These are phyloP conservation scores for Eucalyptus curtisii DNA, from an alignment of 345 rosid genomes.

Conservation along the genomic window DNA sequence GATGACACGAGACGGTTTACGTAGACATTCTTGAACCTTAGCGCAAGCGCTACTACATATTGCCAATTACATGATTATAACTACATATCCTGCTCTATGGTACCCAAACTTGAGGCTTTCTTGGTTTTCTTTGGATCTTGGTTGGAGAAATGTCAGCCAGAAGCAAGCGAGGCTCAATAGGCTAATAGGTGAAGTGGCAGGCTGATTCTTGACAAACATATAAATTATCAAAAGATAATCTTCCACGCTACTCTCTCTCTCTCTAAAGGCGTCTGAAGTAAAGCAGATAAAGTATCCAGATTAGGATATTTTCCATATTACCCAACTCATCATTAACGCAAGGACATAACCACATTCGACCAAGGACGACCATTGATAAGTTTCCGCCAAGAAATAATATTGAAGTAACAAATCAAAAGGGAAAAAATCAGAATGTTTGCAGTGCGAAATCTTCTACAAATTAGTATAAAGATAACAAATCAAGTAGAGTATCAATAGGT, in stretches of 20 bases:
- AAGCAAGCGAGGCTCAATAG: neutral
- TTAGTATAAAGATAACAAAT: too few species aligned
- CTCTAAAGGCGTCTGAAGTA: neutral
- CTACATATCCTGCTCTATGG: neutral
- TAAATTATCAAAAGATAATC: fast-evolving
- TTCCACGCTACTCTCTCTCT: neutral
- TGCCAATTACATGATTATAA: neutral
- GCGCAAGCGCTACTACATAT: neutral
- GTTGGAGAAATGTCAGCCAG: neutral
- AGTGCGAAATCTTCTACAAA: too few species aligned
- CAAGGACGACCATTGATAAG: neutral
- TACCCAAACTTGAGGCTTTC: neutral
- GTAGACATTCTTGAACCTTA: neutral
- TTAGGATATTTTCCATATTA: neutral
- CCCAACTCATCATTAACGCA: neutral
- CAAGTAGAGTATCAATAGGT: too few species aligned
- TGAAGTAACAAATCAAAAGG: too few species aligned
- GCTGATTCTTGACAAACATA: neutral
- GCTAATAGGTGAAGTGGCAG: neutral
- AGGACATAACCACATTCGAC: neutral
- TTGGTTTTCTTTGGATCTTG: neutral
- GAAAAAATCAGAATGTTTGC: too few species aligned
- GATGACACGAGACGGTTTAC: neutral
- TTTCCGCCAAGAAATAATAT: neutral
- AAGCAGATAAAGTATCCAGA: neutral